Evolutionary conservation across 768 basidiomycete species (phyloP), one percentile per base, ranked within the genome.

Genomic region (Termitomyces sp.): DNA sequence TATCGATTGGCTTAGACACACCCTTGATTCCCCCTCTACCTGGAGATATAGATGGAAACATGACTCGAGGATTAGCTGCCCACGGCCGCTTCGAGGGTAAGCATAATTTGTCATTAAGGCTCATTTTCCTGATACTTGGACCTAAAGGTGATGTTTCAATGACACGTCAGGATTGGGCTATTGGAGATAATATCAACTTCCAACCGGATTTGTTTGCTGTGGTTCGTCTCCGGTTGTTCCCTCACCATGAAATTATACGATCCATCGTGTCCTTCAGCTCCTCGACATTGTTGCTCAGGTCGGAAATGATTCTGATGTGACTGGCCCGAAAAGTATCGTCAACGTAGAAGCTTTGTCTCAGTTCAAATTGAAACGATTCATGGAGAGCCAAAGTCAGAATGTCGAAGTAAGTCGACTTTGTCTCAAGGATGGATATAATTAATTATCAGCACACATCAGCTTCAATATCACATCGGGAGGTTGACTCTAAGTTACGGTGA

Each of bases 31-130:
- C 59, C 10, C 59, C 59, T 40, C 53, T 60, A 15, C 59, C 56
- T 19, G 59, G 53, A 8, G 44, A 57, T 26, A 60, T 60, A 9
- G 59, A 60, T 34, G 56, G 56, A 37, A 49, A 45, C 2, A 17
- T 51, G 22, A 53, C 59, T 38, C 56, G 59, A 14, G 59, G 59
- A 21, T 53, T 60, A 3, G 59, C 49, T 34, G 38, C 55, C 17
- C 59, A 60, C 19, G 59, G 59, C 2, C 59, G 56, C 14, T 57
- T 60, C 19, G 59, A 60, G 32, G 59, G 59, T 57, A 22, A n/a
- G 53, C 30, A 1, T 44, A 4, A 32, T 38, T 37, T 38, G 17
- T 32, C 11, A 32, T 15, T 14, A 32, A 21, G 15, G 44, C 8
- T 15, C 26, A 14, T 44, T 21, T 10, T 9, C 26, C 12, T 5